Evolutionary conservation across 208 protist genomes (phyloP), one percentile per base, ranked within the genome.

Genomic region (Wallacemonas sp.): DNA sequence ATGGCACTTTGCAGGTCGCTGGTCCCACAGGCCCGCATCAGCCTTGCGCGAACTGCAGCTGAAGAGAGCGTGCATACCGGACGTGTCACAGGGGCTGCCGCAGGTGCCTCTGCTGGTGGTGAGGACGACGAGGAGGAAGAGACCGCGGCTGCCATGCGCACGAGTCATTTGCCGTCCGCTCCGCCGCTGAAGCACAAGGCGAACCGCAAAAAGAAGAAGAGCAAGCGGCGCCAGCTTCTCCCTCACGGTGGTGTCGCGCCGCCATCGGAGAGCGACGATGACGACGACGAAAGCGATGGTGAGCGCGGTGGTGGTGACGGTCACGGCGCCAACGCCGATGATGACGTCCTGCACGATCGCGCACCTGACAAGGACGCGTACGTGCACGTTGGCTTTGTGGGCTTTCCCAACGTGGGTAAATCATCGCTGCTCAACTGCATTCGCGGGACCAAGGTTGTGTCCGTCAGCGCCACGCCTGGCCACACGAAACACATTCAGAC

Each of bases 401-500:
- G 94, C n/a, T 82, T 94, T 63, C 94, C 94, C 1, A 97, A 97
- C 76, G 97, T 98, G 2, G 98, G 98, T 38, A 99, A 99, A 78
- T 97, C 88, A 8, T 96, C 88, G 38, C 64, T 99, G 46, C 82
- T 99, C 19, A 99, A 99, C 80, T 96, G 85, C 71, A 83, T 99
- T 36, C 85, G 96, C 33, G 97, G 95, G 30, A 94, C 88, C 26
- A 98, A 98, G 65, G 97, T 99, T 11, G 96, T 98, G 16, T 95
- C 85, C 17, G 87, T 95, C n/a, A 97, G 87, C 52, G 66, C 81
- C 17, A 98, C 96, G 16, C 92, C 98, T 3, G 98, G 98, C 0
- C 97, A 99, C 77, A 99, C 98, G 19, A 99, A 99, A 65, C 96
- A 99, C 61, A 67, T 98, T 27, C 96, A 99, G 75, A 99, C 97